Evolutionary conservation across 2,329 filamentous ascomycete species (phyloP), one percentile per base, ranked within the genome.

Genomic region (Daldinia eschscholtzii): DNA sequence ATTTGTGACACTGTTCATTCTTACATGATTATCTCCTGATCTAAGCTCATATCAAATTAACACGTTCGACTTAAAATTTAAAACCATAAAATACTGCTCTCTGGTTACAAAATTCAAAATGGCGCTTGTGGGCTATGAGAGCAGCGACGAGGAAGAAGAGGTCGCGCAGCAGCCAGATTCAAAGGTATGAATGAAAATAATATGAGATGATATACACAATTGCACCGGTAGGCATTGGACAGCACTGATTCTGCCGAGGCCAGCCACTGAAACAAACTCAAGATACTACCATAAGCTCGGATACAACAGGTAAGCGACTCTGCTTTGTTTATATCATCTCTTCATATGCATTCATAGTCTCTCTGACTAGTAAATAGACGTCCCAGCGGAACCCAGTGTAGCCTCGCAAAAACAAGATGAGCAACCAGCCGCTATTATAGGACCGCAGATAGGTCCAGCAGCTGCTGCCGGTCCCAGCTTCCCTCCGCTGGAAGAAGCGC

Each of bases 121-220:
- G 74, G 70, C 70, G 20, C 70, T 79, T 18, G 77, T 79, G 15
- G 71, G 71, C 41, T 79, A 79, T 55, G 77, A 77, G 52, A 79
- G 77, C 52, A 79, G 77, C 52, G 76, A 78, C 42, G 77, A 79
- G 35, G 77, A 79, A 48, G 76, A 78, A 57, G 77, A 76, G 61
- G 67, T 75, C 28, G 64, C 63, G 39, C 68, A 72, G 30, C 71
- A 71, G 39, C 64, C 70, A 6, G 55, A 72, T 66, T 30, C 64
- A 74, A 74, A 78, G 76, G 76, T 78, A 79, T 70, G 68, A 70
- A 76, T 70, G 64, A 70, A 23, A 70, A 73, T 57, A 64, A 73
- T 57, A 64, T 23, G 64, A 70, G 53, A 66, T 57, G 33, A 67
- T 28, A 65, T 52, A 57, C 55, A 61, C 61, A 23, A 46, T 58